Evolutionary conservation across 306 rosid species (phyloP).

Genomic region (Coriaria nepalensis): DNA sequence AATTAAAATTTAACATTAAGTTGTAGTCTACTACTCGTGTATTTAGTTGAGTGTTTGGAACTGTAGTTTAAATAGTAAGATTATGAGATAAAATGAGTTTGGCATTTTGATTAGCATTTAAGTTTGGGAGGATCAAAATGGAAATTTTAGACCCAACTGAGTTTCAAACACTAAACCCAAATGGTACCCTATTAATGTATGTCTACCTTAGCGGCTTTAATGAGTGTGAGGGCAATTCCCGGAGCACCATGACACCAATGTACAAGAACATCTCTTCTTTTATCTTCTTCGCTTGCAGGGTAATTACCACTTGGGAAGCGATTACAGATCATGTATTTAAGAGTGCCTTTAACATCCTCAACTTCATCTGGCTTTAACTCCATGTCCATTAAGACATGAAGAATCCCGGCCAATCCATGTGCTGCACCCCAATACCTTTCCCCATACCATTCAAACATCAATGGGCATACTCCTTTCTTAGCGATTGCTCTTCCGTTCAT

Average conservation of each 20-base stretch:
- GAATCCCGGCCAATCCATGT: constrained; percentile 71
- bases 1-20: too few species aligned
- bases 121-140: neutral
- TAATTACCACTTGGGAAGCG: constrained; percentile 53
- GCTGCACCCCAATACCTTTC: constrained; percentile 82
- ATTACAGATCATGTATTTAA: constrained; percentile 43
- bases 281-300: constrained; percentile 50
- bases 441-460: constrained; percentile 74
- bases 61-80: too few species aligned
- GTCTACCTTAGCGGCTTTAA: constrained; percentile 66
- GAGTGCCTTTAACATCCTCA: constrained; percentile 56
- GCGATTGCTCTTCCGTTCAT: constrained; percentile 50
- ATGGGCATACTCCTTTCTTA: constrained; percentile 35
- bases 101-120: too few species aligned
- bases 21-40: too few species aligned
- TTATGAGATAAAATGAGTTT: neutral
- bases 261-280: constrained; percentile 39
- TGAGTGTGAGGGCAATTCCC: constrained; percentile 62
- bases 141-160: neutral
- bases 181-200: neutral
- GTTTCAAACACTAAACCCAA: neutral
- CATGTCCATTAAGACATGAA: constrained; percentile 67
- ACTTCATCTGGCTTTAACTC: constrained; percentile 54
- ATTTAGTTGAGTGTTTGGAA: too few species aligned
- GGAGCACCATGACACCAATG: constrained; percentile 91